Base-by-base conservation (phyloP, 768 basidiomycete genomes). In the Pisolithus orientalis region DNA sequence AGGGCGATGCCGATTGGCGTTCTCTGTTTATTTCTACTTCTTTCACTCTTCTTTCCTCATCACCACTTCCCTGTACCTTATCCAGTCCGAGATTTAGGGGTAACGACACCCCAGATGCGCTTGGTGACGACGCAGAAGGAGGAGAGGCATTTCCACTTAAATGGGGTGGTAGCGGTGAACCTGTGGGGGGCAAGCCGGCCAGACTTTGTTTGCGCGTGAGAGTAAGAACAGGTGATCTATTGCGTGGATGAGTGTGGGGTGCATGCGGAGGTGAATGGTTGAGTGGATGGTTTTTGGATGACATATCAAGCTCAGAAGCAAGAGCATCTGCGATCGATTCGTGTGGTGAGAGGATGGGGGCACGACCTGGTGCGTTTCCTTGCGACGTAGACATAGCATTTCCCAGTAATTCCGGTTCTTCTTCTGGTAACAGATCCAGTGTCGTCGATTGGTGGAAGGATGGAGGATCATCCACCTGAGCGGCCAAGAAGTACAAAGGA, bases 401-500 rank as follows among this genome's bases (percentile, higher is more conserved):
- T 4, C 3, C 32, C 10, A 21, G 46, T n/a, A 16, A 24, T 32
- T 47, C 46, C 9, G 46, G n/a, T 10, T 47, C 46, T 46, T 46
- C 45, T 9, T 47, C 34, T n/a, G 34, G 32, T 6, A 47, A 13
- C 34, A 34, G 21, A 25, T 34, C 32, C 17, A 37, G 31, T 17
- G 24, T 7, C 34, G 46, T 32, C 46, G 46, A 32, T 37, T 17
- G 31, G 32, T 47, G 45, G 1, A 16, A 32, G 11, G 45, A 11
- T 9, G 4, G 31, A 31, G 45, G 16, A 7, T 47, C 28, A 9
- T 37, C 46, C 49, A 53, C 52, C 47, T 57, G 44, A 47, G 53
- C 40, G 51, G 62, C 43, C 51, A 80, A 52, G 72, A 82, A 84
- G 61, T 82, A 85, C 58, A 87, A 63, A 1, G 85, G 85, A 63